A percentile compares a stretch with the other conserved stretches of the same genome.
phyloP scores from a whole-genome alignment of 1,284 basidiomycete species.

The Austroboletus novae-zelandiae region DNA sequence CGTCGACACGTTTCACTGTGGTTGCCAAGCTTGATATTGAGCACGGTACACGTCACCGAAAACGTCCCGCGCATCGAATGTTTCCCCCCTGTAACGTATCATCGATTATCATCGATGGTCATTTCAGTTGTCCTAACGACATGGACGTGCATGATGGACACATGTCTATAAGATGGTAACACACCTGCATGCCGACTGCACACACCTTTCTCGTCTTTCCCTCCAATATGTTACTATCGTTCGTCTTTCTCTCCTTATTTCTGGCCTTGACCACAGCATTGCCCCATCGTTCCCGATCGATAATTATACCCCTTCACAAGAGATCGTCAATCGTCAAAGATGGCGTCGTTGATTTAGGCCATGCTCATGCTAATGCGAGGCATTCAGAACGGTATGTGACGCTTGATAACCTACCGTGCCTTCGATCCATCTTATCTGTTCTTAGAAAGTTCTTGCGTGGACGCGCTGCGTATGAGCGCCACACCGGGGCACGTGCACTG shows the following conservation, averaged over 20 bases:
- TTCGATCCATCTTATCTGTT: conserved; percentile 6
- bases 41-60: no score
- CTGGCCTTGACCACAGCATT: conserved; percentile 16
- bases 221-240: conserved; percentile 15
- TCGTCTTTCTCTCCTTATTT: conserved; percentile 9
- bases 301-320: conserved; percentile 22
- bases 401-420: neutral
- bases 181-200: neutral
- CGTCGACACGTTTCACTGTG: no score
- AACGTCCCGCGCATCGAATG: no score
- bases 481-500: neutral
- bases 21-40: no score
- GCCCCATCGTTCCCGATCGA: conserved; percentile 4
- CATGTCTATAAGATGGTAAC: conserved; percentile 8
- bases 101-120: no score
- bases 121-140: neutral
- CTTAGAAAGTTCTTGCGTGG: conserved; percentile 24
- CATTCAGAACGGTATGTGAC: conserved; percentile 14
- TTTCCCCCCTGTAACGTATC: no score
- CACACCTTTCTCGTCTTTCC: neutral
- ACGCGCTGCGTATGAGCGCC: conserved; percentile 4
- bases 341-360: conserved; percentile 19
- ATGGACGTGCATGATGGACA: neutral
- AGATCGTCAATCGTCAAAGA: conserved; percentile 9
- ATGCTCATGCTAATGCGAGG: conserved; percentile 13